Evolutionary conservation across 2,329 filamentous ascomycete genomes (phyloP).

Genomic region (Colletotrichum magnum): DNA sequence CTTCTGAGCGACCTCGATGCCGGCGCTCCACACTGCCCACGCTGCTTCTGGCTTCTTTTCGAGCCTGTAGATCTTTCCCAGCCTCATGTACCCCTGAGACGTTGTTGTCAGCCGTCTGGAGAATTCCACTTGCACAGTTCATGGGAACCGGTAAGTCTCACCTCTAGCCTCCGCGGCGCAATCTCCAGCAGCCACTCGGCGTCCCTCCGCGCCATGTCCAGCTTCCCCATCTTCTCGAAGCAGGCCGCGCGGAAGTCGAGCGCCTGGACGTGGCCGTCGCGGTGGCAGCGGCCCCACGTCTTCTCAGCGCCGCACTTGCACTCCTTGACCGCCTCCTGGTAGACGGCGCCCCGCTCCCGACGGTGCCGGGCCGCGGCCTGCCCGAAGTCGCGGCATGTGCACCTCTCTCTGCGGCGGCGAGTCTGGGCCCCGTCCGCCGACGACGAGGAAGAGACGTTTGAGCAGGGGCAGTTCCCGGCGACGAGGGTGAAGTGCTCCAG

Average conservation of each 20-base stretch:
- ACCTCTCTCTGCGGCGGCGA: slow-evolving; percentile 53
- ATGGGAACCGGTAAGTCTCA: slow-evolving; percentile 31
- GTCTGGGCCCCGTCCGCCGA: slow-evolving; percentile 31
- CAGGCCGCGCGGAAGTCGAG: slow-evolving; percentile 57
- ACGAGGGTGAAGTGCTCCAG: slow-evolving; percentile 53
- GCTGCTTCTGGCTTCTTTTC: slow-evolving; percentile 55
- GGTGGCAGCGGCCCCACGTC: slow-evolving; percentile 56
- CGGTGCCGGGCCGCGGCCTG: slow-evolving; percentile 48
- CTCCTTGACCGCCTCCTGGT: slow-evolving; percentile 57
- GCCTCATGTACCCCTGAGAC: slow-evolving; percentile 57
- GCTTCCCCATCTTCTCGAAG: slow-evolving; percentile 55
- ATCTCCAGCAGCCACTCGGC: slow-evolving; percentile 61
- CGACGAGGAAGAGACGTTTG: slow-evolving; percentile 8
- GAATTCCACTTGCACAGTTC: neutral
- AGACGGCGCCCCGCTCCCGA: slow-evolving; percentile 52
- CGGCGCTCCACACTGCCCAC: slow-evolving; percentile 57
- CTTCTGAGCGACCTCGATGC: slow-evolving; percentile 51
- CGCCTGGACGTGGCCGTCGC: slow-evolving; percentile 54
- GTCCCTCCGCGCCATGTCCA: slow-evolving; percentile 55
- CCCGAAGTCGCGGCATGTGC: slow-evolving; percentile 55
- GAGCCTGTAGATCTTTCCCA: slow-evolving; percentile 56
- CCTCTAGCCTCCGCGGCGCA: slow-evolving; percentile 56
- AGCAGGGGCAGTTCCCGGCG: slow-evolving; percentile 37
- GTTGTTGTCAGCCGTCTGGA: slow-evolving; percentile 27
- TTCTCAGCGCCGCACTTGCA: slow-evolving; percentile 54